Evolutionary conservation across 345 rosid genomes (phyloP).

Genomic region (Arabidopsis suecica): DNA sequence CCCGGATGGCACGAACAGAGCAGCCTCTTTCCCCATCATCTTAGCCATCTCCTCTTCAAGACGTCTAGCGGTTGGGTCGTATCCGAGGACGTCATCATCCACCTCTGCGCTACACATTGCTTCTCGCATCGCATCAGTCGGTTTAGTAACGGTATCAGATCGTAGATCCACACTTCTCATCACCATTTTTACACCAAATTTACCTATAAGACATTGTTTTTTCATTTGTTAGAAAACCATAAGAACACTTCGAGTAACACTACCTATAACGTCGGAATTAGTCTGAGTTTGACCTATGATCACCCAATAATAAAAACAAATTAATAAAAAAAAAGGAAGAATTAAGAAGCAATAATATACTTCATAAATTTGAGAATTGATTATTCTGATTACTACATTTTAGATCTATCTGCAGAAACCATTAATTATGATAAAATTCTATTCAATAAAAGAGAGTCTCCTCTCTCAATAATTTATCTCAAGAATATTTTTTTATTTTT

Average conservation of each 20-base stretch:
- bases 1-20: slow-evolving; percentile 86
- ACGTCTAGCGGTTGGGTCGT: slow-evolving; percentile 72
- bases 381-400: background rate
- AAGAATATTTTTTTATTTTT: too few relatives aligned
- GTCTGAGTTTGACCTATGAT: background rate
- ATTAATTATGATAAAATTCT: too few relatives aligned
- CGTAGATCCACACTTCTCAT: slow-evolving; percentile 79
- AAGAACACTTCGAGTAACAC: background rate
- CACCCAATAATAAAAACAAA: too few relatives aligned
- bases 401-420: too few relatives aligned
- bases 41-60: slow-evolving; percentile 80
- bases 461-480: background rate
- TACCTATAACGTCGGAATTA: background rate
- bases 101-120: slow-evolving; percentile 92
- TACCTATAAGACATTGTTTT: slow-evolving; percentile 10
- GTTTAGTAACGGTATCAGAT: slow-evolving; percentile 89
- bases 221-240: slow-evolving; percentile 10
- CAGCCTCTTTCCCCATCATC: slow-evolving; percentile 85
- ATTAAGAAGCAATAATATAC: background rate
- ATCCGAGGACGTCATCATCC: slow-evolving; percentile 78
- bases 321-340: too few relatives aligned
- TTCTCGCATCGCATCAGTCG: slow-evolving; percentile 80
- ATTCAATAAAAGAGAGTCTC: background rate
- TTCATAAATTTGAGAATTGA: slow-evolving; percentile 1
- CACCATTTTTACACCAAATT: slow-evolving; percentile 60